These are phyloP conservation scores for Arctostaphylos glauca DNA, from an alignment of 148 eudicot genomes.

Conservation along the genomic window DNA sequence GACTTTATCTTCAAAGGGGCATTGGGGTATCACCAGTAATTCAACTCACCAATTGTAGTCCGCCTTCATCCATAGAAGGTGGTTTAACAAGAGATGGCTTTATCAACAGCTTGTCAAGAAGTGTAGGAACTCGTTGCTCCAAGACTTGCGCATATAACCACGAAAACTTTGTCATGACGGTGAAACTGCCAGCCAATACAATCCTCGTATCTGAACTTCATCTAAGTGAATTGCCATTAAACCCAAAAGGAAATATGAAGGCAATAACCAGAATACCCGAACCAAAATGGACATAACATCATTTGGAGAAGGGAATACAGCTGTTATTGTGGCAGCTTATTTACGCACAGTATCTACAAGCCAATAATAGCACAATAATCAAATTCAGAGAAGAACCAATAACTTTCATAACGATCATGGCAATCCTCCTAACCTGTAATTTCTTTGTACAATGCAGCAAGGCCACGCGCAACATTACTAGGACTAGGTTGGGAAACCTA, in stretches of 20 bases:
- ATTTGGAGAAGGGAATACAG: conserved; percentile 97
- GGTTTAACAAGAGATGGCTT: conserved; percentile 87
- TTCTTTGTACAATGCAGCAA: conserved; percentile 85
- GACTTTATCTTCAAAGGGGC: background rate
- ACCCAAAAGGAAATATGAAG: background rate
- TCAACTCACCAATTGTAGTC: conserved; percentile 80
- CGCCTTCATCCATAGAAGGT: conserved; percentile 89
- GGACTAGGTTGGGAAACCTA: conserved; percentile 83
- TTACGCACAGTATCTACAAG: conserved; percentile 88
- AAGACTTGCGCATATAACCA: conserved; percentile 68
- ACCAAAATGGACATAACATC: conserved; percentile 99
- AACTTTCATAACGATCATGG: conserved; percentile 14
- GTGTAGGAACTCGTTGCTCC: conserved; percentile 92
- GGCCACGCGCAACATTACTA: conserved; percentile 89
- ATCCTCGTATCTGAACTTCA: conserved; percentile 14
- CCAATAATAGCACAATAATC: conserved; percentile 16
- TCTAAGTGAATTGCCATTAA: background rate
- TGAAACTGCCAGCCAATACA: conserved; percentile 9
- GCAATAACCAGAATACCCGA: conserved; percentile 56
- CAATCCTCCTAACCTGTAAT: conserved; percentile 63
- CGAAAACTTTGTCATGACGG: conserved; percentile 11
- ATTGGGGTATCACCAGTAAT: conserved; percentile 18
- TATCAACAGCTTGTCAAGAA: conserved; percentile 82
- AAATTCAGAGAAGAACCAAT: conserved; percentile 7
- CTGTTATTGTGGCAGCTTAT: conserved; percentile 94